phyloP scores from a whole-genome alignment of 2,329 filamentous ascomycete genomes.

The Cladosporium sp. region DNA sequence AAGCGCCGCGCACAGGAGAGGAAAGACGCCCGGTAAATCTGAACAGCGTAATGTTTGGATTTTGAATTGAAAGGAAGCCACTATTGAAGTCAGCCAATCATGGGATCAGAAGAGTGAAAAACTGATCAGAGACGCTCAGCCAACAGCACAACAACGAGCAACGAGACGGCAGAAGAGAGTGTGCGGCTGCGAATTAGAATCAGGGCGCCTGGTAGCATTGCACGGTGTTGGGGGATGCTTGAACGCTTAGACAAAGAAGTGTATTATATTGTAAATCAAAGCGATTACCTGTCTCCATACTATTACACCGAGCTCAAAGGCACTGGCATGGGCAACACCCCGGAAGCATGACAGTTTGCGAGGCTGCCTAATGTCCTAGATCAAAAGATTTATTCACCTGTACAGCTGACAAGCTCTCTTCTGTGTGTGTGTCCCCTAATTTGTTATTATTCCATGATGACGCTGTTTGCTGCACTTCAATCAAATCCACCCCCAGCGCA shows the following conservation, averaged over 20 bases:
- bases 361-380: no score
- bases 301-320: neutral
- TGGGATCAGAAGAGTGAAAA: neutral
- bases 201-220: neutral
- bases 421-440: no score
- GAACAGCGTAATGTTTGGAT: neutral
- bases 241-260: slow-evolving; percentile 1
- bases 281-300: neutral
- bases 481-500: neutral
- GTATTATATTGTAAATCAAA: slow-evolving; percentile 12
- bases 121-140: neutral
- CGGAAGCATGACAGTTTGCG: no score
- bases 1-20: slow-evolving; percentile 78
- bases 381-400: no score
- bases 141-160: neutral
- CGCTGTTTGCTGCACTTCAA: neutral
- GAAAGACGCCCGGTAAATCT: slow-evolving; percentile 44
- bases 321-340: neutral
- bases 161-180: neutral
- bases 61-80: neutral
- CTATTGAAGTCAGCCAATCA: neutral
- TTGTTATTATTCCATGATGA: no score
- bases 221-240: neutral
- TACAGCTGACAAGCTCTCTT: neutral
- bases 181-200: neutral